Evolutionary conservation across 2,329 filamentous ascomycete genomes (phyloP), one percentile per base, ranked within the genome.

Genomic region (Cladophialophora chaetospira): DNA sequence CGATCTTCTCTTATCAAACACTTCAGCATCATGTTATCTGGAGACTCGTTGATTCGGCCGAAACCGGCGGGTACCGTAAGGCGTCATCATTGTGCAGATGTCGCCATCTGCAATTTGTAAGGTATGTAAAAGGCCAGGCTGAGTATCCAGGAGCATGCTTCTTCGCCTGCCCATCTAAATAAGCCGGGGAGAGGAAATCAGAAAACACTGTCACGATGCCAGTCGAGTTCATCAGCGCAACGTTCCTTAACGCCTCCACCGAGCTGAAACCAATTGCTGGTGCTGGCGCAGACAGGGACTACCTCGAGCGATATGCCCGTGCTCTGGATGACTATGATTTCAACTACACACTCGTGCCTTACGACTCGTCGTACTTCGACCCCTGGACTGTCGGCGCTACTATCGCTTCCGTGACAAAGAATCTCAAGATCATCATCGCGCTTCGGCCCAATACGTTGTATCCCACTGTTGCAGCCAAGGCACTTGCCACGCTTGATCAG

Each of bases 341-440:
- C 73, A 83, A 84, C 69, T 85, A 85, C 68, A 86, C 83, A 0
- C 75, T 86, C 2, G 75, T 85, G 13, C 82, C 82, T 0, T 85
- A 86, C 60, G 77, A 78, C 48, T 84, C 82, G 0, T 76, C 75
- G 2, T 79, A 68, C 8, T 82, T 76, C 55, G 82, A 84, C 61
- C 81, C 81, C 1, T 85, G 79, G 70, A 85, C 82, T 4, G 74
- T 81, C 9, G 83, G 81, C 19, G 81, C 83, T 0, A 84, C 80
- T 11, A 83, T 86, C 55, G 77, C 78, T 0, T 69, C 82, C 0
- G 74, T 72, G 36, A 85, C 83, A 49, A 84, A 83, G 62, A 78
- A 84, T 25, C 69, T 86, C 65, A 85, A 81, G 62, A 72, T 85
- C 58, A 83, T 85, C 66, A 84, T 85, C 56, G 82, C 83, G 2